Conservation (phyloP, 2,329 filamentous ascomycete species). For the Neofusicoccum parvum region DNA sequence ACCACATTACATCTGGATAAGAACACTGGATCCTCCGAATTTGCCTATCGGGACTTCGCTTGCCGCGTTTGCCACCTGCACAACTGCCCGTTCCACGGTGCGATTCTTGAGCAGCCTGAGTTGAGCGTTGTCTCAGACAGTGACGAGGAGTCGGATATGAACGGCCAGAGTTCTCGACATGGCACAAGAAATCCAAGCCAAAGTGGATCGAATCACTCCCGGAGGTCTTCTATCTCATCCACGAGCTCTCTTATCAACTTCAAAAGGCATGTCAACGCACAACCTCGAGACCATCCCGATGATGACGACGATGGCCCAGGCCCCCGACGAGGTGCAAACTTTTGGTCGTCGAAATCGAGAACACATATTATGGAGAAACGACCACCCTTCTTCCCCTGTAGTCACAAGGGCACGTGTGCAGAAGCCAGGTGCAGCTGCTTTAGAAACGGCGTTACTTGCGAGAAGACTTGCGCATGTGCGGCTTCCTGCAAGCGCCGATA, state of each 20-base stretch:
- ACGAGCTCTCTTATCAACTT: slow-evolving; percentile 10
- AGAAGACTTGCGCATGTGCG: slow-evolving; percentile 72
- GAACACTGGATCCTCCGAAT: slow-evolving; percentile 18
- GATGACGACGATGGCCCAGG: neutral
- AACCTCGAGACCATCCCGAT: slow-evolving; percentile 20
- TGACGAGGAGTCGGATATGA: neutral
- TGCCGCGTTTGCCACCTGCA: slow-evolving; percentile 40
- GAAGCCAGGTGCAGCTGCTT: slow-evolving; percentile 65
- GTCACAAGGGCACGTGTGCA: slow-evolving; percentile 67
- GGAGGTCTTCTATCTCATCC: neutral
- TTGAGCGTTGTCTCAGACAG: neutral
- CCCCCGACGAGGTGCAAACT: neutral
- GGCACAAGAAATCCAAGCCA: neutral
- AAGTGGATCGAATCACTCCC: neutral
- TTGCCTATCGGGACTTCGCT: slow-evolving; percentile 27
- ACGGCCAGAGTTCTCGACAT: slow-evolving; percentile 19
- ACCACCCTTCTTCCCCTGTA: slow-evolving; percentile 65
- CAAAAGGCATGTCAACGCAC: slow-evolving; percentile 27
- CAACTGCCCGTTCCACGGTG: slow-evolving; percentile 46
- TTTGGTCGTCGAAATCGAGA: slow-evolving; percentile 37
- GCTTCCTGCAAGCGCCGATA: slow-evolving; percentile 57
- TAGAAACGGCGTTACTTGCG: slow-evolving; percentile 64
- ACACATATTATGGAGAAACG: slow-evolving; percentile 60
- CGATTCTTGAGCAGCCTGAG: slow-evolving; percentile 35
- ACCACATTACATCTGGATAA: neutral